Evolutionary conservation across 345 rosid genomes (phyloP), one percentile per base, ranked within the genome.

Genomic region (Xanthoceras sorbifolium): DNA sequence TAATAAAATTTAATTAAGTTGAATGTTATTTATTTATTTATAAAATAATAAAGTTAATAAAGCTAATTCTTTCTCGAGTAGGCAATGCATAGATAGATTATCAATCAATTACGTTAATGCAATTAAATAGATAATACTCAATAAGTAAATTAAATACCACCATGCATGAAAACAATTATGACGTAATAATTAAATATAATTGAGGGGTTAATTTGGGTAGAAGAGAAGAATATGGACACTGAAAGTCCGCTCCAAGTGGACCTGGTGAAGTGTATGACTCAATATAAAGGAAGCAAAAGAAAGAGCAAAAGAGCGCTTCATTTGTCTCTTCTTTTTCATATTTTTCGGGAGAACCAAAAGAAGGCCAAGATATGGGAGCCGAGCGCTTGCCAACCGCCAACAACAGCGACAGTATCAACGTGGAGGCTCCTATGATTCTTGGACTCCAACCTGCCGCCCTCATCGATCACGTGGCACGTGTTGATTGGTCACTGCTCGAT

Each of bases 361-460:
- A 57, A 55, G 52, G 22, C 22, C 23, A 64, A 64, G 40, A 32
- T 7, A 95, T 93, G 99, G 99, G 86, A 78, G 97, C 84, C 2
- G 94, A 83, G 79, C 82, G 84, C 80, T 77, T 86, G 87, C 84
- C 90, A 68, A 71, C 46, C 22, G 11, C 18, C 50, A 44, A 12
- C 18, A 44, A 44, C 50, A 15, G 20, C 10, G 22, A 17, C 62
- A 10, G 12, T 75, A 44, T 75, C 52, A 46, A 34, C 28, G 83
- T 85, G 66, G 61, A 67, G 59, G 71, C 81, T 73, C 98, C 98
- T 38, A 70, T 89, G 52, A 86, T 96, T 29, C 80, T 96, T 36
- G 99, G 99, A 57, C 91, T 96, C 72, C 98, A 92, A 84, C 97
- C 99, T 4, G 93, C 91, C 1, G 98, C 98, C 79, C 97, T 96